These are phyloP conservation scores for Mycena metata DNA, from an alignment of 768 basidiomycete genomes.

Conservation along the genomic window DNA sequence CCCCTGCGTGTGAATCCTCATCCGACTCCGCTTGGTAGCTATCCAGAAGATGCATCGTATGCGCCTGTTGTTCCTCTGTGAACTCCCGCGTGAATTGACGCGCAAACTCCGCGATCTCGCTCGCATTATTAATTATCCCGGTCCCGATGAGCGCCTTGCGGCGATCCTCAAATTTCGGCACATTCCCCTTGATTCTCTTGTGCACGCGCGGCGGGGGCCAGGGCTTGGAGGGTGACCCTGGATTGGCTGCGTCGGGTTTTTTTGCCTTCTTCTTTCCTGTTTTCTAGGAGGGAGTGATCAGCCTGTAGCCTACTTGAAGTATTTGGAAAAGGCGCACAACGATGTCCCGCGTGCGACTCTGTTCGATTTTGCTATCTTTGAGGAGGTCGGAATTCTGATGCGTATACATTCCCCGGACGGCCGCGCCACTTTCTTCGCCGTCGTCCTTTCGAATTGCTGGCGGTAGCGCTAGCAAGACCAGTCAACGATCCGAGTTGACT, in stretches of 20 bases:
- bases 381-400: slow-evolving; percentile 83
- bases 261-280: slow-evolving; percentile 43
- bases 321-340: slow-evolving; percentile 38
- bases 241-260: slow-evolving; percentile 7
- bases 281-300: slow-evolving; percentile 43
- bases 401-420: slow-evolving; percentile 77
- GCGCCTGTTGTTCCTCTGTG: slow-evolving; percentile 55
- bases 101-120: slow-evolving; percentile 70
- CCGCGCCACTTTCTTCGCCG: slow-evolving; percentile 53
- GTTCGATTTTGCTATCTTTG: slow-evolving; percentile 76
- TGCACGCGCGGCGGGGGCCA: slow-evolving; percentile 27
- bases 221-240: not conserved
- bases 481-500: not conserved
- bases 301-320: slow-evolving; percentile 51
- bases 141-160: slow-evolving; percentile 73
- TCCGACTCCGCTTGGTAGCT: slow-evolving; percentile 36
- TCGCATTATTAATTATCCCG: slow-evolving; percentile 67
- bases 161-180: slow-evolving; percentile 59
- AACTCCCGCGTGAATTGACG: slow-evolving; percentile 53
- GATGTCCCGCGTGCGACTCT: slow-evolving; percentile 68
- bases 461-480: slow-evolving; percentile 53
- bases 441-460: slow-evolving; percentile 58
- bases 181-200: not conserved
- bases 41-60: slow-evolving; percentile 60
- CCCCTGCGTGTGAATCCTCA: not conserved